A percentile compares a stretch with the other conserved stretches of the same genome.
Conservation (phyloP, 371 early-diverging fungal genomes). For the Mortierella sp. region DNA sequence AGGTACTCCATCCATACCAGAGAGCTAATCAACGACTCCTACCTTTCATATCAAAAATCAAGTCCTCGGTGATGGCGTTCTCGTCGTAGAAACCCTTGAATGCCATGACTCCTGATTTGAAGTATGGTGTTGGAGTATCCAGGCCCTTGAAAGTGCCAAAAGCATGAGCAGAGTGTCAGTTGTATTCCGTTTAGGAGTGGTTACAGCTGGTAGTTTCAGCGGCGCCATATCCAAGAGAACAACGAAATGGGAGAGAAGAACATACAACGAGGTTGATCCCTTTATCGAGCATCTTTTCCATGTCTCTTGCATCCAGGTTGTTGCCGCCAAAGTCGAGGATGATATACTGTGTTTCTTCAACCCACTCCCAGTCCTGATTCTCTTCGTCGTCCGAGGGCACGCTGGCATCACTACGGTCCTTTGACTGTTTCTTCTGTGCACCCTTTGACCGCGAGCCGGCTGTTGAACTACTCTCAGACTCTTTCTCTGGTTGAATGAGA, state of each 20-base stretch:
- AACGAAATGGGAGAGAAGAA: background rate
- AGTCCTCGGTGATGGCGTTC: conserved; percentile 43
- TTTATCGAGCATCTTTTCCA: conserved; percentile 8
- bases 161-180: background rate
- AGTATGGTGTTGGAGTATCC: conserved; percentile 37
- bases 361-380: conserved; percentile 51
- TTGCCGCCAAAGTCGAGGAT: conserved; percentile 46
- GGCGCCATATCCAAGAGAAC: too few species aligned
- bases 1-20: too few species aligned
- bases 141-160: conserved; percentile 19
- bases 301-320: conserved; percentile 17
- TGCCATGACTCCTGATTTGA: conserved; percentile 19
- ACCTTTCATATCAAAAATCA: conserved; percentile 51
- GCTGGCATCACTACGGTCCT: background rate
- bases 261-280: conserved; percentile 37
- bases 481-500: background rate
- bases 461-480: background rate
- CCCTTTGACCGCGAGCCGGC: background rate
- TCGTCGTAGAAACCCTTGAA: conserved; percentile 44
- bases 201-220: too few species aligned
- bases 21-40: background rate
- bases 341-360: conserved; percentile 46
- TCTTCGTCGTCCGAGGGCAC: conserved; percentile 4
- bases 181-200: too few species aligned
- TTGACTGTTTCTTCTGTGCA: background rate